Conservation (phyloP, 768 basidiomycete genomes). For the Podaxis sp. region DNA sequence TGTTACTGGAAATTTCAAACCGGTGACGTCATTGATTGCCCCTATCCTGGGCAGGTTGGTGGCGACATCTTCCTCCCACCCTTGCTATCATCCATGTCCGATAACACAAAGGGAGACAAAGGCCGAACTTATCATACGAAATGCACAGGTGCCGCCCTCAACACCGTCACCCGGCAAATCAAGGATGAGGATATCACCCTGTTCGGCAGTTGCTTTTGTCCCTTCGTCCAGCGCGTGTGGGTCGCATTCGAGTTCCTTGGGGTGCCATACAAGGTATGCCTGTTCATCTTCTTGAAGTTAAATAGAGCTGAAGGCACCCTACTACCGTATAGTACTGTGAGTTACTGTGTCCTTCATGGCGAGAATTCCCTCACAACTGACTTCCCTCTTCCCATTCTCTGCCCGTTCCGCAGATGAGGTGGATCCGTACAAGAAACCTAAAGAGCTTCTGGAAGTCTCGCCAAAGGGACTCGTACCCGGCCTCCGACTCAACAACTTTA, state of each 20-base stretch:
- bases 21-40: too few species aligned
- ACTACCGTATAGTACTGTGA: slow-evolving; percentile 23
- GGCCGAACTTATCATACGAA: slow-evolving; percentile 37
- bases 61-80: too few species aligned
- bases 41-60: too few species aligned
- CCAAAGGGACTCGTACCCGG: slow-evolving; percentile 83
- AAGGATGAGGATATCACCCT: slow-evolving; percentile 56
- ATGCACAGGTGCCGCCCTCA: slow-evolving; percentile 50
- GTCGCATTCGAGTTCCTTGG: slow-evolving; percentile 67
- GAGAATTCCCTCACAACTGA: neutral
- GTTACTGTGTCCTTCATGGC: neutral
- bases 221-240: slow-evolving; percentile 85
- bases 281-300: neutral
- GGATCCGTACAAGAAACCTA: slow-evolving; percentile 80
- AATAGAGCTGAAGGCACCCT: neutral
- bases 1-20: too few species aligned
- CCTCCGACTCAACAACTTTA: slow-evolving; percentile 51
- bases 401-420: slow-evolving; percentile 57
- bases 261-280: slow-evolving; percentile 66
- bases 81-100: neutral
- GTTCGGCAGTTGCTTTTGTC: slow-evolving; percentile 76
- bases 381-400: neutral
- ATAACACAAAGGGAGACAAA: slow-evolving; percentile 21
- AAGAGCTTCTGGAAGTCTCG: slow-evolving; percentile 76
- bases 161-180: slow-evolving; percentile 52